These are phyloP conservation scores for Purpureocillium takamizusanense DNA, from an alignment of 2,329 filamentous ascomycete genomes.

Conservation along the genomic window DNA sequence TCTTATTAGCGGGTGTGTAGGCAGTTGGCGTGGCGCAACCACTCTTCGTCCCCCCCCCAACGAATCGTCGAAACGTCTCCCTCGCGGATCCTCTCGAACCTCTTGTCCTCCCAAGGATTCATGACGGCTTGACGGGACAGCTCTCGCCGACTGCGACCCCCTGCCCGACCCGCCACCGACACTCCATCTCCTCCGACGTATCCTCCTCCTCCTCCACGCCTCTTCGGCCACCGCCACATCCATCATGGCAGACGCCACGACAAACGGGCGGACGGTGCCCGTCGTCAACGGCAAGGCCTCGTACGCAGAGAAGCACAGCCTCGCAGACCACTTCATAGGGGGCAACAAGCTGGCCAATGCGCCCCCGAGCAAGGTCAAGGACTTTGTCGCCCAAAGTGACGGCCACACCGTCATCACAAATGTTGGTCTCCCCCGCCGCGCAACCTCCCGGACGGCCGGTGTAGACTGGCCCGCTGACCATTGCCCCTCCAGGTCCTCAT, in stretches of 20 bases:
- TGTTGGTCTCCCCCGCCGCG: slow-evolving; percentile 44
- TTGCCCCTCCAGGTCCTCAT: slow-evolving; percentile 67
- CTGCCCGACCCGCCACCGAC: not conserved
- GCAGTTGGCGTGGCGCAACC: too few relatives aligned
- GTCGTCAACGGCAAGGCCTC: slow-evolving; percentile 50
- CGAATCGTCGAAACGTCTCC: too few relatives aligned
- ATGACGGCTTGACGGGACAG: not conserved
- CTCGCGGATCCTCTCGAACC: not conserved
- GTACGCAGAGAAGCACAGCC: slow-evolving; percentile 71
- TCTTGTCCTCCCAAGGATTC: not conserved
- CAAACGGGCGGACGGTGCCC: slow-evolving; percentile 41
- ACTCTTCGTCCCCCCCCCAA: too few relatives aligned
- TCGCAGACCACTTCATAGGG: slow-evolving; percentile 93
- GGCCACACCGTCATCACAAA: slow-evolving; percentile 98
- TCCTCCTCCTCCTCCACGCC: slow-evolving; percentile 5
- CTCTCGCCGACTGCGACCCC: not conserved
- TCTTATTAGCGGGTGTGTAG: too few relatives aligned
- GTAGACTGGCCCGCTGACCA: not conserved
- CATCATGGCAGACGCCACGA: slow-evolving; percentile 39
- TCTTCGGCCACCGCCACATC: slow-evolving; percentile 10
- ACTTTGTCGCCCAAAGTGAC: slow-evolving; percentile 83
- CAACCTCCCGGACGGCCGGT: not conserved
- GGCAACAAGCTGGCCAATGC: slow-evolving; percentile 82
- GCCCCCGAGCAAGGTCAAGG: slow-evolving; percentile 79
- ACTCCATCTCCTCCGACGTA: not conserved